Base-by-base conservation (phyloP, 192 early-diverging fungal genomes). In the Coemansia sp. region DNA sequence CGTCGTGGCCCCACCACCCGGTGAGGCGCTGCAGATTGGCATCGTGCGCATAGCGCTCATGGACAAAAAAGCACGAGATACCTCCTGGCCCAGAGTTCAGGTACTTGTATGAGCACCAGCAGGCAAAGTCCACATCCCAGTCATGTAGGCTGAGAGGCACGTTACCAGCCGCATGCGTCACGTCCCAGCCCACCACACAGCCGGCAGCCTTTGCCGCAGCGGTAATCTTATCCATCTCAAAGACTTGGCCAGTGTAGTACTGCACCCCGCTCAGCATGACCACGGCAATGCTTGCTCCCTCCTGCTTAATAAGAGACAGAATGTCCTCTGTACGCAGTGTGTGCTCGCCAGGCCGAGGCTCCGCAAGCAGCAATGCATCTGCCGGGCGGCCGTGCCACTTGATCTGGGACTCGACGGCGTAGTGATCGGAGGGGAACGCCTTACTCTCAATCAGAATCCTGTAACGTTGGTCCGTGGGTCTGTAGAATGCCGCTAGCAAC, bases 101-200 rank as follows among this genome's bases (percentile, higher is more conserved):
- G 75, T 99, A 99, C 76, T 99, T 99, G 88, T 98, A 98, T 5
- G 95, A 91, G 85, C 95, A 98, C 96, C 96, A 98, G 71, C 89
- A 90, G 10, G 96, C 97, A 89, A 97, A 97, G 71, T 99, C 97
- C 10, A 95, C 94, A 32, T 88, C 83, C 97, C 97, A 99, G 71
- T 94, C 93, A 76, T 97, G 94, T 64, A 99, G 79, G 39, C 86
- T 66, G 54, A 97, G 75, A 31, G 88, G 89, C 1, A 96, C 88
- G 84, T 99, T 99, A 36, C 97, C 97, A 10, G 86, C 93, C 2
- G 95, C 97, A 68, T 99, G 97, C 0, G 95, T 94, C 57, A 99
- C 85, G 76, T 99, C 95, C 83, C 89, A 96, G 2, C 94, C 97
- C 4, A 97, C 93, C 46, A 94, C 69, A 58, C 94, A 95, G 6